Percentiles rank a stretch among this genome's conserved stretches.
phyloP scores from a whole-genome alignment of 2,329 filamentous ascomycete genomes.

The Hirsutella rhossiliensis region DNA sequence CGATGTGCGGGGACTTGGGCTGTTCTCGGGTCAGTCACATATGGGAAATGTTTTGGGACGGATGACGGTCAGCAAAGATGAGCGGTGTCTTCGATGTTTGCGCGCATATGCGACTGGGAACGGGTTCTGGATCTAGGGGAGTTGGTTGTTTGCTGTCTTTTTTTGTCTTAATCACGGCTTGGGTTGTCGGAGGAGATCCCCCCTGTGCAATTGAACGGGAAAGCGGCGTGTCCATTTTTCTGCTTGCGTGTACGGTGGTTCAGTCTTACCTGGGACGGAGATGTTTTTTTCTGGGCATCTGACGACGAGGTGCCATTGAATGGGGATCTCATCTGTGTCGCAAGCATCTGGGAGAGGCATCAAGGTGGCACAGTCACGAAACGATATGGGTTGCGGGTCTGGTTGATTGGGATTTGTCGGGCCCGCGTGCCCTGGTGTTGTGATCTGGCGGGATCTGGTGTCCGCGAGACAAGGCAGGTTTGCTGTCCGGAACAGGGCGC shows the following conservation, averaged over 20 bases:
- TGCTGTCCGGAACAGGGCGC: constrained; percentile 20
- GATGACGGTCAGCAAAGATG: constrained; percentile 21
- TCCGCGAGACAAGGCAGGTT: constrained; percentile 15
- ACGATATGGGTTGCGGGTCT: constrained; percentile 17
- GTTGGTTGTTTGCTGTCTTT: constrained; percentile 18
- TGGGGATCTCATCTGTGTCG: constrained; percentile 12
- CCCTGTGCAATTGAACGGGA: constrained; percentile 17
- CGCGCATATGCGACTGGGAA: constrained; percentile 15
- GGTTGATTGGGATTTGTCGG: constrained; percentile 16
- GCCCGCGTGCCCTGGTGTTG: constrained; percentile 24
- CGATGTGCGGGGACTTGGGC: constrained; percentile 17
- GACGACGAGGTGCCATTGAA: constrained; percentile 9
- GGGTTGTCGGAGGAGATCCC: constrained; percentile 10
- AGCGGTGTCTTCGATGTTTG: constrained; percentile 19
- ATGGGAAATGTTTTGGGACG: constrained; percentile 17
- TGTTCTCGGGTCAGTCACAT: constrained; percentile 13
- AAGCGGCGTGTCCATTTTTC: constrained; percentile 16
- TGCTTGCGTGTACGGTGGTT: constrained; percentile 8
- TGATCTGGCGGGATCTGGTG: constrained; percentile 12
- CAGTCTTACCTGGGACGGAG: constrained; percentile 4
- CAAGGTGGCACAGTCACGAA: constrained; percentile 13
- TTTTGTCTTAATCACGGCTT: constrained; percentile 1
- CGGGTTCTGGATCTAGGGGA: constrained; percentile 21
- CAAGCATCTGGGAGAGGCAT: constrained; percentile 19
- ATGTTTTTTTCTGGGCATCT: constrained; percentile 5